Conservation (phyloP, 352 stramenopile genomes). For the Pilasporangium apinafurcum region DNA sequence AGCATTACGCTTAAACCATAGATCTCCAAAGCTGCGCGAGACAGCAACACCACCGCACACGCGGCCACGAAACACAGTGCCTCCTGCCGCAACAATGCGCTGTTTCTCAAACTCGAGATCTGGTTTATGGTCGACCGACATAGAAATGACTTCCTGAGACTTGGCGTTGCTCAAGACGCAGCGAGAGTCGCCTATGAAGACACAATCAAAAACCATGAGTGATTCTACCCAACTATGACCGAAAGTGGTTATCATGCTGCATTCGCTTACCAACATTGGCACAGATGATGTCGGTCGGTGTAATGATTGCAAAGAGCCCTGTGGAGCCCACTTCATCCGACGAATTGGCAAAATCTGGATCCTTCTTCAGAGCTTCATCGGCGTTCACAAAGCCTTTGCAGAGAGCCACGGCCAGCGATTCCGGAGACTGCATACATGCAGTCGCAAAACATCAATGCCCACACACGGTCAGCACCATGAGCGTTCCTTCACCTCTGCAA, state of each 20-base stretch:
- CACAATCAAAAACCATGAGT: background rate
- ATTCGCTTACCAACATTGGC: conserved; percentile 53
- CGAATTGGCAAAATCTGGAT: conserved; percentile 50
- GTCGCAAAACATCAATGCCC: too few relatives aligned
- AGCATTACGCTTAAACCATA: conserved; percentile 85
- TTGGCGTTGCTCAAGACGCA: conserved; percentile 80
- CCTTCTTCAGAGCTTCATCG: conserved; percentile 66
- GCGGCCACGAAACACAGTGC: conserved; percentile 78
- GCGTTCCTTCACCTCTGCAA: too few relatives aligned
- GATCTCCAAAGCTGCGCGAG: conserved; percentile 80
- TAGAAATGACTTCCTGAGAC: conserved; percentile 58
- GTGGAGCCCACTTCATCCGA: conserved; percentile 83
- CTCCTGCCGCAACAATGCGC: conserved; percentile 75
- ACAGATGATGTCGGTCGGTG: conserved; percentile 73
- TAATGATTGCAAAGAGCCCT: conserved; percentile 75
- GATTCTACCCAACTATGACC: too few relatives aligned
- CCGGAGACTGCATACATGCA: conserved; percentile 27
- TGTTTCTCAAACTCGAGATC: conserved; percentile 83
- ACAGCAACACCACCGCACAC: conserved; percentile 83
- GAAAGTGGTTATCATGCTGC: background rate
- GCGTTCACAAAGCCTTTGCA: conserved; percentile 68
- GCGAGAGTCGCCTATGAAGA: conserved; percentile 58
- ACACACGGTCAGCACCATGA: too few relatives aligned
- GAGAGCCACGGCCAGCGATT: conserved; percentile 67
- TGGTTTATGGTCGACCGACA: conserved; percentile 85